Evolutionary conservation across 2,329 filamentous ascomycete species (phyloP).

Genomic region (Periconia digitata): DNA sequence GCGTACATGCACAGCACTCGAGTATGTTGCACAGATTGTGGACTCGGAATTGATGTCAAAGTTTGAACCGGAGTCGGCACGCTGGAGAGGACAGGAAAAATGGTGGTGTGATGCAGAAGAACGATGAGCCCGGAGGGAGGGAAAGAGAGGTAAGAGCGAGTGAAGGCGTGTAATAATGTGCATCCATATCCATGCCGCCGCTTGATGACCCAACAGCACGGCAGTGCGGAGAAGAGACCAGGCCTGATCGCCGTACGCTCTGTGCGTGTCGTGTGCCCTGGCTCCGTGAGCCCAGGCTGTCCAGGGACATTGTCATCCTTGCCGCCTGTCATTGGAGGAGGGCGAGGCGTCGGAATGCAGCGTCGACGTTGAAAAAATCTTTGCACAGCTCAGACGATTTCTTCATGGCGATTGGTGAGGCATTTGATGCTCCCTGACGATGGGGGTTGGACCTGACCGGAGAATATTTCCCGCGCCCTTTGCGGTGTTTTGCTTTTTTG

Average conservation of each 20-base stretch:
- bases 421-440: too few species aligned
- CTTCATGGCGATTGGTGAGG: slow-evolving; percentile 3
- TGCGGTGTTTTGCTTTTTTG: too few species aligned
- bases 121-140: slow-evolving; percentile 1
- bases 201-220: slow-evolving; percentile 34
- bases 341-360: neutral
- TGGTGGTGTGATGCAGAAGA: slow-evolving; percentile 8
- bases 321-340: neutral
- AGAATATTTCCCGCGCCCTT: too few species aligned
- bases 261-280: slow-evolving; percentile 7
- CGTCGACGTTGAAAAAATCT: slow-evolving; percentile 4
- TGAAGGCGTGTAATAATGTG: slow-evolving; percentile 30
- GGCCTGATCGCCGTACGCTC: slow-evolving; percentile 18
- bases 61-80: neutral
- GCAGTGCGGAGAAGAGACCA: slow-evolving; percentile 35
- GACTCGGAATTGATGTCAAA: too few species aligned
- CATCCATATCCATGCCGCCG: slow-evolving; percentile 5
- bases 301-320: neutral
- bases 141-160: too few species aligned
- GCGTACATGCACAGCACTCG: neutral
- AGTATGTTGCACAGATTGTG: too few species aligned
- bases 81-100: neutral
- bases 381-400: slow-evolving; percentile 5
- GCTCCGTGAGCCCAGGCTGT: neutral
- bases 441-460: too few species aligned